Percentiles rank a stretch among this genome's conserved stretches.
These are phyloP conservation scores for Cyberlindnera nakhonratchasimensis DNA, from an alignment of 805 yeast genomes.

Conservation along the genomic window DNA sequence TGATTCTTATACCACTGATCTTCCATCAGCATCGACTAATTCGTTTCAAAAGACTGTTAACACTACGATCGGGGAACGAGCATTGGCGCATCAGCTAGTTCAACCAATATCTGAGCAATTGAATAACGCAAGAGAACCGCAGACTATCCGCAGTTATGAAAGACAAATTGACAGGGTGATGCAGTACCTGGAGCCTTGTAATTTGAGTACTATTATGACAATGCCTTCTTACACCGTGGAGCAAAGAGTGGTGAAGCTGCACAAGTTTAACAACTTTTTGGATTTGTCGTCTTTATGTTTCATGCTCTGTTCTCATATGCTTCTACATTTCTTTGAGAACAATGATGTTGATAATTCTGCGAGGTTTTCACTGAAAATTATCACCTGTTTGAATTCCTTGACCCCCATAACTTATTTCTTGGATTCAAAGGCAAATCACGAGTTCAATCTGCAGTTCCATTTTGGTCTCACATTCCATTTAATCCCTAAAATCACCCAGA, in stretches of 20 bases:
- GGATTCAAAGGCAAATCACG: conserved; percentile 8
- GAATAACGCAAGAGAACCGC: conserved; percentile 7
- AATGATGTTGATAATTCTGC: conserved; percentile 10
- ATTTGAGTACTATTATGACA: conserved; percentile 6
- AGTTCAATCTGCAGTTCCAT: conserved; percentile 11
- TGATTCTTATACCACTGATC: conserved; percentile 11
- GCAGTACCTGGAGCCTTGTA: conserved; percentile 8
- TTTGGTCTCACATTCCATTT: conserved; percentile 17
- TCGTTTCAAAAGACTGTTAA: conserved; percentile 3
- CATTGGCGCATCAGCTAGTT: conserved; percentile 5
- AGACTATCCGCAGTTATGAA: conserved; percentile 8
- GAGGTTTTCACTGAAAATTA: conserved; percentile 8
- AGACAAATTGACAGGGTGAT: conserved; percentile 4
- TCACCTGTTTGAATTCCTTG: conserved; percentile 9
- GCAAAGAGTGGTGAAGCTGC: conserved; percentile 2
- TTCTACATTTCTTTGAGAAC: conserved; percentile 5
- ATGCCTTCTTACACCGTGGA: conserved; percentile 8
- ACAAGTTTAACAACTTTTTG: conserved; percentile 12
- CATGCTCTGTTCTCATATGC: conserved; percentile 5
- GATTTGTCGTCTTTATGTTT: conserved; percentile 6
- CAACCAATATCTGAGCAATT: conserved; percentile 6
- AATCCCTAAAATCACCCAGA: conserved; percentile 15
- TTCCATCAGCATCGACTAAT: conserved; percentile 1
- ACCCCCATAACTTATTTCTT: conserved; percentile 11
- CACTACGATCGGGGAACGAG: conserved; percentile 6